Base-by-base conservation (phyloP, 306 rosid genomes). In the Gastrolobium bilobum region DNA sequence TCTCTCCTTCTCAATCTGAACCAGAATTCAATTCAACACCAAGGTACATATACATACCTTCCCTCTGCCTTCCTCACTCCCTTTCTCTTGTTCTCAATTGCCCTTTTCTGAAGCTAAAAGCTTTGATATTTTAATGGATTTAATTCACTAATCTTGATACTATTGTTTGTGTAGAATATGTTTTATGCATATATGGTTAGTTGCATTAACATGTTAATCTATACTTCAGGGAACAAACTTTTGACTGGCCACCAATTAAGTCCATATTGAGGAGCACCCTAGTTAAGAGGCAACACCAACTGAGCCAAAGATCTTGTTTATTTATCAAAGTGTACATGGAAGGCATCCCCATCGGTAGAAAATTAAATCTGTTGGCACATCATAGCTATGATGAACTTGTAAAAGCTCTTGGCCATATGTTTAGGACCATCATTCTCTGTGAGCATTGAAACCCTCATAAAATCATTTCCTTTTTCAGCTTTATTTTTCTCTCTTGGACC, bases 271-370 rank as follows among this genome's bases (percentile, higher is more conserved):
- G 89, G 51, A 80, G 80, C 84, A 77, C 77, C 11, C 77, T 79
- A n/a, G 81, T 54, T 59, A 88, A 81, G 59, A 82, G 73, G 68
- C 84, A 82, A 39, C 57, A 69, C 51, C 79, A 56, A 15, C 34
- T 33, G 8, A 51, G 52, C 13, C 88, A 80, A 33, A 76, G 59
- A 37, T 39, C 88, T 10, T 87, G 82, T 54, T 82, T 79, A 2
- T 87, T 87, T 82, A 86, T 87, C 2, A 87, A 84, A 63, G 86
- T 87, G 7, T 84, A 87, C 30, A 82, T 84, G 88, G 90, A 87
- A 79, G 90, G 90, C 35, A 87, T 84, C 7, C 88, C 87, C 34
- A 87, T 87, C 1, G 90, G 90, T 10, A 82, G 90, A 76, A 87
- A 87, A 72, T 29, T 87, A 13, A 87, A 87, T 76, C 85, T 87